phyloP scores from a whole-genome alignment of 441 rosid species.

The Pelargonium fulgidum region DNA sequence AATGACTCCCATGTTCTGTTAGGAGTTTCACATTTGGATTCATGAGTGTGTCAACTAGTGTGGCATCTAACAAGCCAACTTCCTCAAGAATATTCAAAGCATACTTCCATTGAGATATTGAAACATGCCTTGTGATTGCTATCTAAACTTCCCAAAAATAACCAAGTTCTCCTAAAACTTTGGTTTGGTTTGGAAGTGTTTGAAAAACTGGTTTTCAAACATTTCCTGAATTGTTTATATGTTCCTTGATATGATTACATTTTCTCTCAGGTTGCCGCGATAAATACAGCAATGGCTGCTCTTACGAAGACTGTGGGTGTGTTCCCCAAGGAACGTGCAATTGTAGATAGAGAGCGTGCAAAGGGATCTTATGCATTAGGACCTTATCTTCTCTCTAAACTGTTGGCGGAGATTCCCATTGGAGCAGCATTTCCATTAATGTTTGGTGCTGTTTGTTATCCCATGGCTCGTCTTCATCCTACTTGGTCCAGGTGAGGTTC shows the following conservation, averaged over 20 bases:
- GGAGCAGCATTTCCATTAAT: slow-evolving; percentile 92
- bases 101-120: too few species aligned
- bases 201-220: too few species aligned
- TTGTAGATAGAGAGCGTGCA: slow-evolving; percentile 86
- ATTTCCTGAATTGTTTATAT: too few species aligned
- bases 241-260: too few species aligned
- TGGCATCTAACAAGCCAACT: too few species aligned
- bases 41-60: too few species aligned
- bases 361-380: slow-evolving; percentile 88
- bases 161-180: too few species aligned
- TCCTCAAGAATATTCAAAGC: too few species aligned
- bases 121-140: too few species aligned
- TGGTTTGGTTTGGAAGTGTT: background rate
- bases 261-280: slow-evolving; percentile 66
- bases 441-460: slow-evolving; percentile 86
- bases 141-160: too few species aligned
- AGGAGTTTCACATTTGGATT: too few species aligned
- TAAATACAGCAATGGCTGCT: slow-evolving; percentile 99
- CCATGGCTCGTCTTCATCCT: slow-evolving; percentile 94
- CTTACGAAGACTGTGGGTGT: slow-evolving; percentile 93
- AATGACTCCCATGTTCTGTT: too few species aligned
- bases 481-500: slow-evolving; percentile 54
- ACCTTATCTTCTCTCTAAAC: slow-evolving; percentile 83
- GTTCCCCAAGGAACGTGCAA: slow-evolving; percentile 91
- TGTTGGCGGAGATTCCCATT: slow-evolving; percentile 86